phyloP scores from a whole-genome alignment of 345 rosid genomes.

The Heritiera littoralis region DNA sequence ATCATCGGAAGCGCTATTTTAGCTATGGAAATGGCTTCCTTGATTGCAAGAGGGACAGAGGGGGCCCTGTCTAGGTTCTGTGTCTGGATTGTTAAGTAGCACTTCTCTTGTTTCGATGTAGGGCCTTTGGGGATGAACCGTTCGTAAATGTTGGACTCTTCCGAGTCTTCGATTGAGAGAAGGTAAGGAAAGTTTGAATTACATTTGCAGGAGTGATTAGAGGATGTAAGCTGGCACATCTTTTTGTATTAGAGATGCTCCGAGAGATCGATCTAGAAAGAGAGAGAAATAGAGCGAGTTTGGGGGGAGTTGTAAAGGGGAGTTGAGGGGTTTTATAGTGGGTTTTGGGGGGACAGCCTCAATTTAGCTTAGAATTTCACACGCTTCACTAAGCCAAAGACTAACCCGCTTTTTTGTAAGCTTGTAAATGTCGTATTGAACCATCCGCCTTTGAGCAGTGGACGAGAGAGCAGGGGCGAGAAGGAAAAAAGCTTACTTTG shows the following conservation, averaged over 20 bases:
- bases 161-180: conserved; percentile 2
- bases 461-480: background rate
- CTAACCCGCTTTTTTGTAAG: background rate
- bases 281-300: background rate
- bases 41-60: conserved; percentile 32
- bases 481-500: background rate
- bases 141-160: conserved; percentile 14
- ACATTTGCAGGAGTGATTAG: conserved; percentile 11
- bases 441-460: background rate
- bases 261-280: background rate
- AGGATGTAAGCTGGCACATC: conserved; percentile 11
- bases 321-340: conserved; percentile 8
- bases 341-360: background rate
- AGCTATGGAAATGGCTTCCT: conserved; percentile 54
- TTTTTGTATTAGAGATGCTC: background rate
- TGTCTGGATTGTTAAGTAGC: conserved; percentile 2
- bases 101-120: conserved; percentile 11
- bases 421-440: background rate
- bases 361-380: background rate
- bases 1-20: conserved; percentile 70
- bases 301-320: background rate
- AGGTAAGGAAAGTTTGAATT: conserved; percentile 1
- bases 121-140: conserved; percentile 21
- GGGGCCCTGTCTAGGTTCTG: background rate
- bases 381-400: background rate